A percentile compares a stretch with the other conserved stretches of the same genome.
Conservation (phyloP, 371 early-diverging fungal genomes). For the Funneliformis caledonium region DNA sequence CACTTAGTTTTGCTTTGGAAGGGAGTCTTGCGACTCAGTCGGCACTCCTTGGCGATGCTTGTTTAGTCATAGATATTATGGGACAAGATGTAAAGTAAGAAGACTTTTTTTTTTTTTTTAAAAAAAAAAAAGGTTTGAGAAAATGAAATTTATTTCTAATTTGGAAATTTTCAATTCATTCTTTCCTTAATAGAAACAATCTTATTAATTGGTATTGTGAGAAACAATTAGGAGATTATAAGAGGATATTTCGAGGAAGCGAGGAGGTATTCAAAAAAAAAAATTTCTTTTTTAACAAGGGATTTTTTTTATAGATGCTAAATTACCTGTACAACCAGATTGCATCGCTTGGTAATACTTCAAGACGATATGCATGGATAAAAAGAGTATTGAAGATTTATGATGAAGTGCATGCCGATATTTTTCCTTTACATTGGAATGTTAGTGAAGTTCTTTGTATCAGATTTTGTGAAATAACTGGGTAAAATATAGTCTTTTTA, state of each 20-base stretch:
- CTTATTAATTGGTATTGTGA: constrained; percentile 82
- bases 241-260: constrained; percentile 74
- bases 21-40: constrained; percentile 59
- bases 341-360: constrained; percentile 82
- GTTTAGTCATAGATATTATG: constrained; percentile 76
- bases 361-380: constrained; percentile 92
- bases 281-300: neutral
- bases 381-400: constrained; percentile 82
- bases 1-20: constrained; percentile 54
- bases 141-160: constrained; percentile 38
- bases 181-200: constrained; percentile 48
- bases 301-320: neutral
- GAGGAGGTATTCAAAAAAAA: constrained; percentile 62
- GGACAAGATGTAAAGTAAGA: constrained; percentile 71
- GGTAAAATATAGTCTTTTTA: constrained; percentile 48
- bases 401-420: constrained; percentile 81
- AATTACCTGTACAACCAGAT: constrained; percentile 51
- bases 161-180: neutral
- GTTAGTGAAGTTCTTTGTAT: constrained; percentile 73
- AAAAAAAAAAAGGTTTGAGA: neutral
- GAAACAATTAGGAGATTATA: constrained; percentile 84
- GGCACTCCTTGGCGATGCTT: constrained; percentile 71
- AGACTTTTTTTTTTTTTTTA: neutral
- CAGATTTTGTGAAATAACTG: constrained; percentile 84
- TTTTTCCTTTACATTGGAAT: constrained; percentile 86